phyloP scores from a whole-genome alignment of 148 eudicot species.

The Vaccinium corymbosum region DNA sequence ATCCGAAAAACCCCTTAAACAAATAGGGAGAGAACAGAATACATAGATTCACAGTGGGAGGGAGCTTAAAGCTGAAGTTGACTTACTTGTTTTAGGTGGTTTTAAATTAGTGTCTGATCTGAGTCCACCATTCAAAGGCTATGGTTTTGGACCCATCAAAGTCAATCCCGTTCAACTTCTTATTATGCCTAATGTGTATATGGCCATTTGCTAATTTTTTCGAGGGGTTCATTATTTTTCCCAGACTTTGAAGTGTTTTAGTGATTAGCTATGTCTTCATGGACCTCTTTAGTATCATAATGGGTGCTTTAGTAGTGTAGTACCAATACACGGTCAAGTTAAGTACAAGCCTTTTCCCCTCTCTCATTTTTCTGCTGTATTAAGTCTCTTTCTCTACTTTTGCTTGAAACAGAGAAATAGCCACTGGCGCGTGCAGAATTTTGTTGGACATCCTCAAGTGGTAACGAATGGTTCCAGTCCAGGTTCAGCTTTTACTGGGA shows the following conservation, averaged over 20 bases:
- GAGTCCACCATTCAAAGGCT: not conserved
- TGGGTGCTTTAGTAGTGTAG: not conserved
- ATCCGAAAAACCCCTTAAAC: too few relatives aligned
- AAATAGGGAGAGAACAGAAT: too few relatives aligned
- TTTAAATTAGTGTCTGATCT: not conserved
- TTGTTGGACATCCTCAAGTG: constrained; percentile 53
- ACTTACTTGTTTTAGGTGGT: not conserved
- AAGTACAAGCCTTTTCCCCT: not conserved
- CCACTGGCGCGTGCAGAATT: constrained; percentile 77
- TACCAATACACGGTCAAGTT: not conserved
- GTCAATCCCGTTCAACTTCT: not conserved
- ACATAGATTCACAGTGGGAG: not conserved
- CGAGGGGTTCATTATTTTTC: not conserved
- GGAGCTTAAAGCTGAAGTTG: not conserved
- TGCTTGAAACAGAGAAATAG: constrained; percentile 62
- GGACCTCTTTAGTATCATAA: not conserved
- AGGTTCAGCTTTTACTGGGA: constrained; percentile 43
- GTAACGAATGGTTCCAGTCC: constrained; percentile 44
- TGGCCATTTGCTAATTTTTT: not conserved
- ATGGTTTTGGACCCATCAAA: not conserved
- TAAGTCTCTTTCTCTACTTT: constrained; percentile 8
- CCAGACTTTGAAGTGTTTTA: not conserved
- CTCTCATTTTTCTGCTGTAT: not conserved
- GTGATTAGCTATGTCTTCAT: not conserved
- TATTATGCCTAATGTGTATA: not conserved